Conservation (phyloP, 805 yeast genomes). For the Kodamaea sagamina region DNA sequence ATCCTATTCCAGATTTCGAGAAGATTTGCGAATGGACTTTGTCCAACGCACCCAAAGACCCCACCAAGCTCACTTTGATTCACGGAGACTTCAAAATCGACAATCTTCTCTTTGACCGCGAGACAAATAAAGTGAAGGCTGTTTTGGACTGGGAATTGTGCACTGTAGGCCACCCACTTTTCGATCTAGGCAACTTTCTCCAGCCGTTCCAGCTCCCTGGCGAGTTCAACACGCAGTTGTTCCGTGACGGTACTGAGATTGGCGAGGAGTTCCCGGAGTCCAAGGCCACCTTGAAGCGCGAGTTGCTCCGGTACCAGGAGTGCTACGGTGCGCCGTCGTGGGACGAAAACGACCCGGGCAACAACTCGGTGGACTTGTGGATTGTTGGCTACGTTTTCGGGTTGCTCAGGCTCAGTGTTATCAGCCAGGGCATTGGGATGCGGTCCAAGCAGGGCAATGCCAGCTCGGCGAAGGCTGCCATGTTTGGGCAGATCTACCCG, state of each 20-base stretch:
- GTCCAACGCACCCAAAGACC: slow-evolving; percentile 49
- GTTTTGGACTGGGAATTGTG: slow-evolving; percentile 68
- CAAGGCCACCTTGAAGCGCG: slow-evolving; percentile 18
- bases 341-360: slow-evolving; percentile 36
- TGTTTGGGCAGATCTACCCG: slow-evolving; percentile 38
- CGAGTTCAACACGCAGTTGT: slow-evolving; percentile 12
- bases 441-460: slow-evolving; percentile 54
- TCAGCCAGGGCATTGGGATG: slow-evolving; percentile 64
- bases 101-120: slow-evolving; percentile 61
- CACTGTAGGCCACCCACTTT: slow-evolving; percentile 64
- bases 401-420: slow-evolving; percentile 54
- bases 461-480: slow-evolving; percentile 51
- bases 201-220: slow-evolving; percentile 51
- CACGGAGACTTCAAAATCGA: slow-evolving; percentile 70
- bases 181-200: slow-evolving; percentile 59
- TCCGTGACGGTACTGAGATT: slow-evolving; percentile 21
- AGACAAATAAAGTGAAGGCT: slow-evolving; percentile 50
- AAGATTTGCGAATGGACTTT: slow-evolving; percentile 44
- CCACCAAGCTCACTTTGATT: slow-evolving; percentile 46
- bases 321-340: slow-evolving; percentile 26
- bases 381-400: slow-evolving; percentile 57
- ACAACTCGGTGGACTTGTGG: slow-evolving; percentile 51
- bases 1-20: slow-evolving; percentile 50
- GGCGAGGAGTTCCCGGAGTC: slow-evolving; percentile 36
- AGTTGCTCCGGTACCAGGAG: slow-evolving; percentile 30